Base-by-base conservation (phyloP, 306 rosid genomes). In the Boehmeria nivea region DNA sequence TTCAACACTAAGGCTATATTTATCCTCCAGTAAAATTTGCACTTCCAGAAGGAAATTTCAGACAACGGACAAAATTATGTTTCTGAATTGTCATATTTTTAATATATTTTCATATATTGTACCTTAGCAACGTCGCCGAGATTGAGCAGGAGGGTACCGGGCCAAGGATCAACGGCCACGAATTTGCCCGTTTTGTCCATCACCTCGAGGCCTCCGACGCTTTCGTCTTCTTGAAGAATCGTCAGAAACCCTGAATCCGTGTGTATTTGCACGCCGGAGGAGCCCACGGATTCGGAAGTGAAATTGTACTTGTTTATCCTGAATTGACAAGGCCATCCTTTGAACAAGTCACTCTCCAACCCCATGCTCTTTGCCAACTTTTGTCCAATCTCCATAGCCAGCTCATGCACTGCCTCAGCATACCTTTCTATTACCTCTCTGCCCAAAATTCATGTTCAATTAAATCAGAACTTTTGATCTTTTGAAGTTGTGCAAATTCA, bases 191-290 rank as follows among this genome's bases (percentile, higher is more conserved):
- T 66, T 22, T 67, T 18, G 68, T 78, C 28, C 77, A 80, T 64
- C 8, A 78, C 72, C 76, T 86, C 72, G 33, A 80, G 86, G 0
- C 95, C 91, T 15, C 80, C 82, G 18, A 83, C 86, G 15, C 57
- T 61, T 51, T 86, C 88, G 61, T 83, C 88, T 1, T 83, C 94
- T 66, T 78, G 91, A 58, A 86, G 82, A 59, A 78, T 66, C 31
- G 88, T 83, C 12, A 81, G 10, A 54, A 81, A 78, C 2, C 82
- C 68, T 9, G 82, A 72, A 74, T 81, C 86, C 1, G 84, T 78
- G 72, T 83, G 91, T 0, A 75, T 6, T 16, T 71, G 74, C 8
- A 77, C 79, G 2, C 85, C 88, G 19, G 27, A 2, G 11, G 76
- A 65, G 2, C 91, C 91, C 6, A 73, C 59, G 2, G 74, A 20